Base-by-base conservation (phyloP, 768 basidiomycete genomes). In the Epithele typhae region DNA sequence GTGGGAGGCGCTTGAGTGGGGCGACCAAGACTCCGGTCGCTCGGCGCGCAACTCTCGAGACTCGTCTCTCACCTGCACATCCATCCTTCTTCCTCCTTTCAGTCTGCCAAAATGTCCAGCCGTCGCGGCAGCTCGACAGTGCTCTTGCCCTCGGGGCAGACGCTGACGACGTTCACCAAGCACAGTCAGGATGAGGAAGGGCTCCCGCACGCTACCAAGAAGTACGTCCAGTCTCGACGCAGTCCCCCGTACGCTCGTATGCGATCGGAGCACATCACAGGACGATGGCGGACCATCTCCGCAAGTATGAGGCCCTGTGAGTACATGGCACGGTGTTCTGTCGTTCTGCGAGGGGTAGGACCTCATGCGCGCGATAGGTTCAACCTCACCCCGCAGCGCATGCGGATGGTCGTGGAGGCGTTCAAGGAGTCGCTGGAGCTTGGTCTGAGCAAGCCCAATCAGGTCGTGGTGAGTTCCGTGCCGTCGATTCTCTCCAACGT, bases 401-500 rank as follows among this genome's bases (percentile, higher is more conserved):
- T 94, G 92, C 77, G 92, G 39, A 95, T 94, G 81, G 96, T 98
- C 60, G 92, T 94, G 21, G 91, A 96, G 63, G 88, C 94, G 0
- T 93, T 99, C 73, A 83, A 91, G 63, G 94, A 97, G 38, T 82
- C 88, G 1, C 77, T 99, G 22, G 93, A 96, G 59, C 67, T 78
- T 21, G 96, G 96, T 12, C 71, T 99, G 40, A 72, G 85, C 55
- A 86, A 94, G 66, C 75, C 77, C 21, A 78, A 81, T 18, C 89
- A 97, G 70, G 74, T 87, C 30, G 93, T 98, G 67, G 95, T 95
- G 65, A 57, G 92, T 81, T 45, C 46, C 40, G 22, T 40, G 27
- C 14, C 14, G 27, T 30, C n/a, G 27, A 7, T 30, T 36, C 35
- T 36, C 30, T 32, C 30, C 15, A 9, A 32, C 9, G 15, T 32